Evolutionary conservation across 129 eudicot species (phyloP).

Genomic region (Ambrosia trifida): DNA sequence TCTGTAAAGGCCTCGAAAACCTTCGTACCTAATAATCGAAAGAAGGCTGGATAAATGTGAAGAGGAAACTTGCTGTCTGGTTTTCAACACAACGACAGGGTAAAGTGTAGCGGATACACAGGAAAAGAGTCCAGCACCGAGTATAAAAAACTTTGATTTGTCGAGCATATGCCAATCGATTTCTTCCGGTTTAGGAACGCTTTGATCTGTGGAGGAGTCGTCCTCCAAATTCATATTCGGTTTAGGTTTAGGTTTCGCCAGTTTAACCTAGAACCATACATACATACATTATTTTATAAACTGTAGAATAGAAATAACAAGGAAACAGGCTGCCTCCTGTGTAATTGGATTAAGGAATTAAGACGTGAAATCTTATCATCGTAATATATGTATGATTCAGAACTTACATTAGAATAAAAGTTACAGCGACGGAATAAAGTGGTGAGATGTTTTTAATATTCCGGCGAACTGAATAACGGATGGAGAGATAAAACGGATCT

Average conservation of each 20-base stretch:
- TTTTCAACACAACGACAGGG: conserved; percentile 81
- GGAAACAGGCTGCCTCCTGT: neutral
- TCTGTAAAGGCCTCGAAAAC: conserved; percentile 70
- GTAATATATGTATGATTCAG: neutral
- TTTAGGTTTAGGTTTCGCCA: conserved; percentile 40
- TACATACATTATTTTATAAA: conserved; percentile 8
- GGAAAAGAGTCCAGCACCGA: conserved; percentile 88
- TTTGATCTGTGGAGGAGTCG: conserved; percentile 45
- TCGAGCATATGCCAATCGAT: conserved; percentile 91
- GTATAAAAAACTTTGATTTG: conserved; percentile 78
- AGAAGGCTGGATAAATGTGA: conserved; percentile 48
- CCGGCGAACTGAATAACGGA: no score
- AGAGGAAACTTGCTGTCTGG: conserved; percentile 70
- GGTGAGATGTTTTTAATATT: conserved; percentile 24
- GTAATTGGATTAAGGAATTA: no score
- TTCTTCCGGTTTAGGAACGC: conserved; percentile 67
- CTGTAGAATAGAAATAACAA: conserved; percentile 21
- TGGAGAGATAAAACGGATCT: conserved; percentile 41
- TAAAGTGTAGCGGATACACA: conserved; percentile 77
- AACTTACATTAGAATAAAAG: neutral
- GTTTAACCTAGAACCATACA: conserved; percentile 27
- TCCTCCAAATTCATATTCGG: conserved; percentile 49
- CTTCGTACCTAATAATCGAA: conserved; percentile 54
- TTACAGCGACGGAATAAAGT: neutral
- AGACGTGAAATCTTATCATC: neutral